Evolutionary conservation across 2,329 filamentous ascomycete genomes (phyloP), one percentile per base, ranked within the genome.

Genomic region (Fusarium sp.): DNA sequence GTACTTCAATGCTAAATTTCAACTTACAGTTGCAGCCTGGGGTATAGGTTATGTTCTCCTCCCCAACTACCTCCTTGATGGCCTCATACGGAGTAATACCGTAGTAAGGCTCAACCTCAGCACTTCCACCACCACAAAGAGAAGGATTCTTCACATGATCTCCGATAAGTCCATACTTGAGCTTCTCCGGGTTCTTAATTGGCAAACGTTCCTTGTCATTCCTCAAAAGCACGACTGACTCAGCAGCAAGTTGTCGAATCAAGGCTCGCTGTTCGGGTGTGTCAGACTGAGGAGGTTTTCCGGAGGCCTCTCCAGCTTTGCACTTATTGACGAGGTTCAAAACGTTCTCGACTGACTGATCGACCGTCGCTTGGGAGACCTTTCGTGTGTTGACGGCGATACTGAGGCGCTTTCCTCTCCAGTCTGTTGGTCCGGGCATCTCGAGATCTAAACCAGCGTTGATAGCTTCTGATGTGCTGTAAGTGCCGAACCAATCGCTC

Each of bases 91-190:
- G 71, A 0, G 77, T 78, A 4, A 79, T 70, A 0, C 73, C 69
- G 29, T 80, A 79, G 66, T 81, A 79, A 10, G 78, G 77, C 27
- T 77, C 75, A 11, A 80, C 71, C 3, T 76, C 75, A 1, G 79
- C 78, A 24, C 77, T 79, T 7, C 79, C 79, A 18, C 79, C 79
- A 2, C 79, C 79, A 2, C 76, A 75, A 2, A 79, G 70, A 14
- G 78, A 66, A 25, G 79, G 77, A 9, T 75, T 72, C 48, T 77
- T 78, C 30, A 78, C 71, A 16, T 88, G 87, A 14, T 80, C 76
- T 3, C 79, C 78, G 32, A 81, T 76, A 6, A 79, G 57, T 3
- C 75, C 75, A 9, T 75, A 82, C 14, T 85, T 79, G 1, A 83
- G 48, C 3, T 64, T 67, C 29, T 72, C 56, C 0, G 65, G 54